These are phyloP conservation scores for Magnaporthiopsis poae DNA, from an alignment of 2,329 filamentous ascomycete species.

Conservation along the genomic window DNA sequence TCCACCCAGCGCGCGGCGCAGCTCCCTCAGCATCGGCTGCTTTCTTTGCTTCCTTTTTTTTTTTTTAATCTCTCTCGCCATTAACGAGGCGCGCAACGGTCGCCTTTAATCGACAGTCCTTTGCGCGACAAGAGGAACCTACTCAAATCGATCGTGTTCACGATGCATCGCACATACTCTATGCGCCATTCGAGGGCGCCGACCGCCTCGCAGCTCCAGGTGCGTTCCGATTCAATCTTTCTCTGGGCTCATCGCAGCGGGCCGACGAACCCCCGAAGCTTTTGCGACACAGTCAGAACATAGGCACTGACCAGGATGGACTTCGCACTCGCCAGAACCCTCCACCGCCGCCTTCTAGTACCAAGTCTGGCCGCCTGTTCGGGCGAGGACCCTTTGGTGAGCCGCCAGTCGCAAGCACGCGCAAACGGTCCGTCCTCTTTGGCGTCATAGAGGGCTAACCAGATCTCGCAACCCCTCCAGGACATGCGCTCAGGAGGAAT, in stretches of 20 bases:
- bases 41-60: neutral
- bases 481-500: conserved; percentile 61
- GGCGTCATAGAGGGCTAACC: neutral
- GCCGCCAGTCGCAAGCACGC: conserved; percentile 25
- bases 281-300: neutral
- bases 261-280: no score
- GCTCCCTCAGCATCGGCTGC: neutral
- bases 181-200: conserved; percentile 96
- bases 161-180: conserved; percentile 96
- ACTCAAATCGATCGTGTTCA: conserved; percentile 16
- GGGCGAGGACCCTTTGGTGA: conserved; percentile 76
- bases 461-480: conserved; percentile 24
- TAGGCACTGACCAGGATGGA: neutral
- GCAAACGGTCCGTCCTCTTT: neutral
- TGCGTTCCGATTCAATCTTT: conserved; percentile 19
- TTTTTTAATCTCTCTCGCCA: neutral
- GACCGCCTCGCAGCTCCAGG: conserved; percentile 70
- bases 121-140: neutral
- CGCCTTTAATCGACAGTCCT: neutral
- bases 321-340: conserved; percentile 57
- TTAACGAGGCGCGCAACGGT: neutral
- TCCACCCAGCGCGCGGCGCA: neutral
- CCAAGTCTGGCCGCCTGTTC: conserved; percentile 83
- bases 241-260: conserved; percentile 5
- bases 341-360: conserved; percentile 80